Conservation (phyloP, 2,329 filamentous ascomycete genomes). For the Polytolypa hystricis region DNA sequence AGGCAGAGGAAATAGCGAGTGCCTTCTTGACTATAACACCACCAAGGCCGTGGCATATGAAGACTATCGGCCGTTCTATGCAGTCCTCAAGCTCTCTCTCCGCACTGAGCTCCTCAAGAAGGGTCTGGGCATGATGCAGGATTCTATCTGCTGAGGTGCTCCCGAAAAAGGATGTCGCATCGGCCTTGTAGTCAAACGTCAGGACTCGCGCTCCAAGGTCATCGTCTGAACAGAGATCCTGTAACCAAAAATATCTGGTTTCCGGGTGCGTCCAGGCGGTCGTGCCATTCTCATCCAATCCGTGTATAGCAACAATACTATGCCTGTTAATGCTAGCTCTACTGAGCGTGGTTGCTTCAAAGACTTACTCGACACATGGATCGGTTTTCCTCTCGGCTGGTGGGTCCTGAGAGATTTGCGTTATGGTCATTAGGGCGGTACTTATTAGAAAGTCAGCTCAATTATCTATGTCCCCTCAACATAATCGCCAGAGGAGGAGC, state of each 20-base stretch:
- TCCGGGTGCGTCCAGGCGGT: conserved; percentile 15
- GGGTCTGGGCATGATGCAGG: conserved; percentile 8
- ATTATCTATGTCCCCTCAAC: no score
- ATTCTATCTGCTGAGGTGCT: conserved; percentile 10
- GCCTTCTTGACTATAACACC: conserved; percentile 26
- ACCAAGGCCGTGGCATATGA: conserved; percentile 29
- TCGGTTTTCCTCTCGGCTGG: neutral
- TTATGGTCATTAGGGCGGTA: no score
- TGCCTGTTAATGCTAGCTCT: neutral
- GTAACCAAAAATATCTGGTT: conserved; percentile 14
- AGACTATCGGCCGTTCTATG: conserved; percentile 23
- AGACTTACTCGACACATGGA: neutral
- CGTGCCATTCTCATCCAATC: conserved; percentile 12
- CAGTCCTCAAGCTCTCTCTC: neutral
- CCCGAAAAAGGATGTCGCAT: conserved; percentile 2
- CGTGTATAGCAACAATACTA: conserved; percentile 17
- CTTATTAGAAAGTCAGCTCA: no score
- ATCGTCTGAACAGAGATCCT: conserved; percentile 12
- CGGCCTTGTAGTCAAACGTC: conserved; percentile 12
- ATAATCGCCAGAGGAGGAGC: no score
- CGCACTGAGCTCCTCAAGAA: neutral
- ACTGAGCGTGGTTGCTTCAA: no score
- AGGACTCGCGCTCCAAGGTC: conserved; percentile 9
- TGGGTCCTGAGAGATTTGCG: neutral
- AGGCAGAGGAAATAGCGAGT: conserved; percentile 18